phyloP scores from a whole-genome alignment of 805 yeast genomes.

The Starmerella vaccinii region DNA sequence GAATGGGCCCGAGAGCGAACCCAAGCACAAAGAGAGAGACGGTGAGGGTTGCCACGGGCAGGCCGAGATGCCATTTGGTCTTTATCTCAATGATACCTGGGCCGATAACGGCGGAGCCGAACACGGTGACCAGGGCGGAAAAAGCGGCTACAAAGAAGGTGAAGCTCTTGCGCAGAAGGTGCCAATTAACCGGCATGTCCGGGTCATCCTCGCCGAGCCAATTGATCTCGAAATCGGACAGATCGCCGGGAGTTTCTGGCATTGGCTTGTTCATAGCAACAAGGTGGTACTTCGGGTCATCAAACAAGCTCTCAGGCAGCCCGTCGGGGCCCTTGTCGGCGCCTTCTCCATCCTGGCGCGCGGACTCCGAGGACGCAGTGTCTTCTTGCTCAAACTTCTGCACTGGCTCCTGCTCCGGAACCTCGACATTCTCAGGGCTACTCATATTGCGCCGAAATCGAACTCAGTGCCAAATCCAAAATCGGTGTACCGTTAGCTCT shows the following conservation, averaged over 20 bases:
- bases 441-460: no score
- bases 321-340: neutral
- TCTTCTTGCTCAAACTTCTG: neutral
- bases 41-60: slow-evolving; percentile 43
- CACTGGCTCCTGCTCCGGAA: neutral
- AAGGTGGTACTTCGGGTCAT: neutral
- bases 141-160: slow-evolving; percentile 34
- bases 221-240: slow-evolving; percentile 6
- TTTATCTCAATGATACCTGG: slow-evolving; percentile 32
- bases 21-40: slow-evolving; percentile 56
- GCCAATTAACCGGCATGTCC: slow-evolving; percentile 49
- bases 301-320: neutral
- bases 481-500: no score
- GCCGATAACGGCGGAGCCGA: slow-evolving; percentile 41
- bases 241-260: slow-evolving; percentile 7
- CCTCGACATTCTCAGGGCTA: slow-evolving; percentile 9
- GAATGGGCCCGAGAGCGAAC: slow-evolving; percentile 55
- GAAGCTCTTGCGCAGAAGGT: slow-evolving; percentile 24
- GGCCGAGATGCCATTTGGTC: slow-evolving; percentile 37
- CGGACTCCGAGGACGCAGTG: neutral
- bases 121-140: slow-evolving; percentile 29
- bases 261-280: slow-evolving; percentile 1
- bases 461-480: no score
- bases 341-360: neutral
- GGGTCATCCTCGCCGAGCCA: slow-evolving; percentile 39